Conservation (phyloP, 768 basidiomycete genomes). For the Tulasnella calospora region DNA sequence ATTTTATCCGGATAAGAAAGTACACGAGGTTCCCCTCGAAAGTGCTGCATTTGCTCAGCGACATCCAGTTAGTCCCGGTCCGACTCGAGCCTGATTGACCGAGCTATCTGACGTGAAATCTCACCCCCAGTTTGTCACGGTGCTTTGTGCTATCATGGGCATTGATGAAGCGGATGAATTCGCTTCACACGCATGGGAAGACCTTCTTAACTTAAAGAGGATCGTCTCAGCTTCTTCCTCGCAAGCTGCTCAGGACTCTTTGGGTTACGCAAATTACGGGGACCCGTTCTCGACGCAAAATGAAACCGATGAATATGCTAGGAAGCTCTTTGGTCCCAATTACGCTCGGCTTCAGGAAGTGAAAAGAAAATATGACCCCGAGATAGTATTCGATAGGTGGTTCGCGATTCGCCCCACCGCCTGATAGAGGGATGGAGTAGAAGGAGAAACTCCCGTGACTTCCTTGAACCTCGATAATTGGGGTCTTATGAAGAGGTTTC, state of each 20-base stretch:
- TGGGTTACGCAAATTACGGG: constrained; percentile 13
- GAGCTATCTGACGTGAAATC: neutral
- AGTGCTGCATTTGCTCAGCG: constrained; percentile 11
- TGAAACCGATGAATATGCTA: constrained; percentile 19
- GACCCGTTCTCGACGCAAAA: neutral
- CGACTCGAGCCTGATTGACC: neutral
- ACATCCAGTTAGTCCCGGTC: neutral
- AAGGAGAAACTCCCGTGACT: neutral
- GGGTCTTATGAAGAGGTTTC: neutral
- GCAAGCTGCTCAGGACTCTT: neutral
- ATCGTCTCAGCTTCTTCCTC: constrained; percentile 12
- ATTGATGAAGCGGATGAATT: neutral
- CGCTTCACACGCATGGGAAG: neutral
- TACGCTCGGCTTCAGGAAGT: constrained; percentile 20
- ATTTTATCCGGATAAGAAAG: constrained; percentile 21
- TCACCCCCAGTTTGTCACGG: neutral
- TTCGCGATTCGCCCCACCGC: constrained; percentile 11
- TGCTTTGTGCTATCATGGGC: neutral
- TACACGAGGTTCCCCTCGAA: neutral
- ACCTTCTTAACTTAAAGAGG: neutral
- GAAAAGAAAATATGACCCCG: constrained; percentile 28
- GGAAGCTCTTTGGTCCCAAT: constrained; percentile 22
- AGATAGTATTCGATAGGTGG: constrained; percentile 29
- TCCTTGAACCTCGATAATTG: neutral
- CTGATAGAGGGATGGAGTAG: neutral